Evolutionary conservation across 1,139 yeast genomes (phyloP).

Genomic region (Suhomyces bribrorum): DNA sequence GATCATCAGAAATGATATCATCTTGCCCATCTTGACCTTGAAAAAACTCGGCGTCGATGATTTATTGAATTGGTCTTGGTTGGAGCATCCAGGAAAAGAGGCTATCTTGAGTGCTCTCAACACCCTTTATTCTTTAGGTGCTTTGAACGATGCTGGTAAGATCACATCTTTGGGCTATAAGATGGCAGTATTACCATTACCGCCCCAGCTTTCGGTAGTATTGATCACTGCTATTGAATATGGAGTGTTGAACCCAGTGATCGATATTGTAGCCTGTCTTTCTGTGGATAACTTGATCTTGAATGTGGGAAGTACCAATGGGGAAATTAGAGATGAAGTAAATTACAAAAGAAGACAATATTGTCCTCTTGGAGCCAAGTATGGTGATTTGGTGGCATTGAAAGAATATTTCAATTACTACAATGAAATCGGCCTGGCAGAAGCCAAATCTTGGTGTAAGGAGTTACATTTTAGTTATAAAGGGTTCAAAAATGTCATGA

Average conservation of each 20-base stretch:
- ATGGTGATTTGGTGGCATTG: constrained; percentile 83
- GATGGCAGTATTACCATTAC: constrained; percentile 87
- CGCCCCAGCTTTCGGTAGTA: constrained; percentile 91
- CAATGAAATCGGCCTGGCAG: constrained; percentile 46
- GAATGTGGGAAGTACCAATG: constrained; percentile 61
- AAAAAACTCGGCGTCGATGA: constrained; percentile 84
- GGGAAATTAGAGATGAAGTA: constrained; percentile 81
- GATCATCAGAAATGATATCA: constrained; percentile 80
- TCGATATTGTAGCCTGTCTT: constrained; percentile 89
- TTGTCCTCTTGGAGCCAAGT: constrained; percentile 66
- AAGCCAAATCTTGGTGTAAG: constrained; percentile 78
- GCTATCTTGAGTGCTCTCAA: constrained; percentile 76
- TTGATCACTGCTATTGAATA: constrained; percentile 65
- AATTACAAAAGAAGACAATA: constrained; percentile 59
- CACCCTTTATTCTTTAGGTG: constrained; percentile 75
- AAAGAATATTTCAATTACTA: constrained; percentile 75
- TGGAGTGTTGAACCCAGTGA: constrained; percentile 62
- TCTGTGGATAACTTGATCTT: constrained; percentile 86
- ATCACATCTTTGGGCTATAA: constrained; percentile 76
- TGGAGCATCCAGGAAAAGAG: constrained; percentile 84
- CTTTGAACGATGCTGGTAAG: constrained; percentile 72
- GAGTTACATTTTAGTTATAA: constrained; percentile 73
- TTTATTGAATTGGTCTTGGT: constrained; percentile 85
- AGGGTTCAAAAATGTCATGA: constrained; percentile 76
- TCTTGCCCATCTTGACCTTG: constrained; percentile 79